Conservation (phyloP, 306 rosid species). For the Citrullus amarus region DNA sequence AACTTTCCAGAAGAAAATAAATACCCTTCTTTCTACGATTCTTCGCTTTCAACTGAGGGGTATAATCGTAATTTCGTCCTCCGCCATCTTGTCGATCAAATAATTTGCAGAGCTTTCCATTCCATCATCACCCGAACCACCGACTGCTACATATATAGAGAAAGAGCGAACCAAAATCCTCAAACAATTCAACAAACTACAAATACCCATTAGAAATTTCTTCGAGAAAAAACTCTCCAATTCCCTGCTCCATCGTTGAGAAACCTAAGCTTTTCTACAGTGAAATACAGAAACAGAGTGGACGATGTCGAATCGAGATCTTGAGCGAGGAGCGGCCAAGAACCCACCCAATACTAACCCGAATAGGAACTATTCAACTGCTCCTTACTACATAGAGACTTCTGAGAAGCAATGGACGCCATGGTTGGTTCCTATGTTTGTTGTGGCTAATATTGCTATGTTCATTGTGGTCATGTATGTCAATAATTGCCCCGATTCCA, state of each 20-base stretch:
- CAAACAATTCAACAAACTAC: not conserved
- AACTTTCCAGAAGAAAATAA: not conserved
- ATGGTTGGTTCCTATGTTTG: slow-evolving; percentile 38
- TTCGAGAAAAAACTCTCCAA: not conserved
- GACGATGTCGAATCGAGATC: slow-evolving; percentile 29
- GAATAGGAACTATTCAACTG: slow-evolving; percentile 1
- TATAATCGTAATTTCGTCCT: not conserved
- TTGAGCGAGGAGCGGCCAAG: slow-evolving; percentile 32
- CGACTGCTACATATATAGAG: not conserved
- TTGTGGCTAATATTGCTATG: slow-evolving; percentile 29
- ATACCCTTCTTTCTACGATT: not conserved
- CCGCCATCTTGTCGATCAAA: not conserved
- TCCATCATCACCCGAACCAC: not conserved
- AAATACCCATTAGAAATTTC: not conserved
- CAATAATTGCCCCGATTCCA: slow-evolving; percentile 29
- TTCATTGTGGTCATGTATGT: slow-evolving; percentile 29
- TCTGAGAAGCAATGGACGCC: slow-evolving; percentile 35
- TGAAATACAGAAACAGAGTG: not conserved
- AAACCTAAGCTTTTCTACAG: not conserved
- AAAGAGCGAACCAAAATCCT: not conserved
- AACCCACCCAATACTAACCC: slow-evolving; percentile 6
- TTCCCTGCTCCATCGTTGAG: not conserved
- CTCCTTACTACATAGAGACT: slow-evolving; percentile 22
- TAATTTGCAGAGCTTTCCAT: not conserved
- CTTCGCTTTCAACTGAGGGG: not conserved